Base-by-base conservation (phyloP, 2,329 filamentous ascomycete species). In the Penicillium sp. region DNA sequence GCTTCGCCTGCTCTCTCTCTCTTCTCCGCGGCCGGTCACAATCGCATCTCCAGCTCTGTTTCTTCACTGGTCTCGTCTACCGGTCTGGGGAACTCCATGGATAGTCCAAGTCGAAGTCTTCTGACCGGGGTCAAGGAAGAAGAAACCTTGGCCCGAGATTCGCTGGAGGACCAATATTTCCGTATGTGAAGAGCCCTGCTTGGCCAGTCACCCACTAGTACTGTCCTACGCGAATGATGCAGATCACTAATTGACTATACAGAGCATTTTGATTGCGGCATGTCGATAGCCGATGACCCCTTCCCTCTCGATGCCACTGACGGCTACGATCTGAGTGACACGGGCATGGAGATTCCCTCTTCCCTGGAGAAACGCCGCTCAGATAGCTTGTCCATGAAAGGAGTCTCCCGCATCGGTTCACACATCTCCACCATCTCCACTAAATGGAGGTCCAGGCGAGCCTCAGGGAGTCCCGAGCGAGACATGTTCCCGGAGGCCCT, bases 91-190 rank as follows among this genome's bases (percentile, higher is more conserved):
- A 70, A 66, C 39, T 69, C 66, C 19, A 68, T 69, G 47, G 79
- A 81, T 50, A 62, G 64, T 36, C 61, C 65, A 18, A 73, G 75
- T 55, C 87, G 87, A 67, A 76, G 79, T 45, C 77, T 76, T 36
- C 73, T 96, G 47, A 85, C 87, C 11, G 86, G 93, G 56, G 85
- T 96, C 14, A 79, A 89, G 57, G 90, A 96, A 64, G 89, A 94
- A 57, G 82, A 85, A 2, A 68, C 81, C 28, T 17, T 20, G 4
- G 85, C 90, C 62, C 78, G 77, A 38, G 85, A 76, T 43, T 72
- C 74, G 43, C 63, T 75, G 18, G 72, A 77, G 43, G 69, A 76
- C 56, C 75, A 81, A 57, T 91, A 86, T 65, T 77, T 87, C 57
- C 88, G 87, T 90, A 81, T 68, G 84, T 80, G 25, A n/a, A n/a